These are phyloP conservation scores for Gleditsia sinensis DNA, from an alignment of 306 rosid genomes.

Conservation along the genomic window DNA sequence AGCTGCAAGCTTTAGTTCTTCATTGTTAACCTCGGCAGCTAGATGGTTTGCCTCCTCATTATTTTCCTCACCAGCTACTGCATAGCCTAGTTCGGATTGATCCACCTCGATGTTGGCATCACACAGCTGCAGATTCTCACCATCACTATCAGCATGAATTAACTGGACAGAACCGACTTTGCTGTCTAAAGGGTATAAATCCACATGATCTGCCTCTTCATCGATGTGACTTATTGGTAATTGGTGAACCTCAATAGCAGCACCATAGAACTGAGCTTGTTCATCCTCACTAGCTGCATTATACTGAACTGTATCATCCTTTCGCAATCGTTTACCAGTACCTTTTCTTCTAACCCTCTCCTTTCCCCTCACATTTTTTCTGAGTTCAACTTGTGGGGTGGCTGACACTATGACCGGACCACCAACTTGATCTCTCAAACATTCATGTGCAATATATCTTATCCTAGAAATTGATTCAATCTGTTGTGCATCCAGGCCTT, in stretches of 20 bases:
- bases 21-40: neutral
- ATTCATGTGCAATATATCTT: slow-evolving; percentile 19
- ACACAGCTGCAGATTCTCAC: slow-evolving; percentile 1
- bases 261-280: neutral
- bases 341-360: slow-evolving; percentile 18
- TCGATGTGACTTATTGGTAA: neutral
- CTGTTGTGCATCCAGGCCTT: slow-evolving; percentile 9
- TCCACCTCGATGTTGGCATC: slow-evolving; percentile 2
- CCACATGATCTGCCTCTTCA: neutral
- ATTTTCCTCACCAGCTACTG: neutral
- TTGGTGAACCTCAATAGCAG: neutral
- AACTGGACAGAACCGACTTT: neutral
- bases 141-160: neutral
- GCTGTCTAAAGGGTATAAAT: neutral
- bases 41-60: neutral
- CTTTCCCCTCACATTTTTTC: slow-evolving; percentile 5
- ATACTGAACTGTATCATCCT: neutral
- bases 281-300: slow-evolving; percentile 9
- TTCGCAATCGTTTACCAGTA: neutral
- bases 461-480: slow-evolving; percentile 9
- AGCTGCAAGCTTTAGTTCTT: neutral
- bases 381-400: neutral
- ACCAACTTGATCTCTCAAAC: slow-evolving; percentile 16
- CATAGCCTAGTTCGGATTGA: neutral
- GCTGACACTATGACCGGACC: slow-evolving; percentile 2